A percentile compares a stretch with the other conserved stretches of the same genome.
These are phyloP conservation scores for Colletotrichum siamense DNA, from an alignment of 2,329 filamentous ascomycete species.

Conservation along the genomic window DNA sequence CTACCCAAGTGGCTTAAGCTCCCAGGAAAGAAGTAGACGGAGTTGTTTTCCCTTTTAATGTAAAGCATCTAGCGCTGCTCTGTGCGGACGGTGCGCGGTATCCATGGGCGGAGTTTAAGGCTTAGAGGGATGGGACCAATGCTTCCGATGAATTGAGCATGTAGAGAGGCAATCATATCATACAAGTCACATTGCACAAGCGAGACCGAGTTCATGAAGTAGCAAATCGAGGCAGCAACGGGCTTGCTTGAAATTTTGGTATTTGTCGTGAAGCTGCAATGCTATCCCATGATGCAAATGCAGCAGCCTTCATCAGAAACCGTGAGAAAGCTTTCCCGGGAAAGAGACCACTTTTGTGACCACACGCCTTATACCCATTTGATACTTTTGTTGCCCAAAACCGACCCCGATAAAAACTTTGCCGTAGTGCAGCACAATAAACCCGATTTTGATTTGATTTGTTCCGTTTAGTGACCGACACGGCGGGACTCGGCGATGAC, in stretches of 20 bases:
- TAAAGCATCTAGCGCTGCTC: neutral
- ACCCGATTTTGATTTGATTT: neutral
- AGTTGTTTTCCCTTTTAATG: constrained; percentile 32
- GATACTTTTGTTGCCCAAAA: constrained; percentile 30
- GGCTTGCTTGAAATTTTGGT: constrained; percentile 33
- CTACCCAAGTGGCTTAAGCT: constrained; percentile 77
- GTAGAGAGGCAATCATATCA: neutral
- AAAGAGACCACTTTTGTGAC: constrained; percentile 34
- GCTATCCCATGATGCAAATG: constrained; percentile 32
- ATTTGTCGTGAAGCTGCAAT: constrained; percentile 37
- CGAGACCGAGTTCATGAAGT: neutral
- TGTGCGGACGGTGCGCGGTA: neutral
- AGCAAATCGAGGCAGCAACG: neutral
- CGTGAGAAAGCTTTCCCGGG: constrained; percentile 29
- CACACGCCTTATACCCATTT: constrained; percentile 38
- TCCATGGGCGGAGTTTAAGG: neutral
- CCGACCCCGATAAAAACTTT: constrained; percentile 3
- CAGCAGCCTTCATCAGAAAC: constrained; percentile 32
- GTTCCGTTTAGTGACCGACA: constrained; percentile 63
- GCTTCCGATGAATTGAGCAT: neutral
- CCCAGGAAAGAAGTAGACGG: constrained; percentile 70
- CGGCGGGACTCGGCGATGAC: constrained; percentile 96
- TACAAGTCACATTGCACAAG: neutral
- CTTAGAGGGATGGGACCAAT: neutral
- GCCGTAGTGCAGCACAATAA: neutral